Evolutionary conservation across 2,329 filamentous ascomycete species (phyloP).

Genomic region (Phaeosphaeria sp.): DNA sequence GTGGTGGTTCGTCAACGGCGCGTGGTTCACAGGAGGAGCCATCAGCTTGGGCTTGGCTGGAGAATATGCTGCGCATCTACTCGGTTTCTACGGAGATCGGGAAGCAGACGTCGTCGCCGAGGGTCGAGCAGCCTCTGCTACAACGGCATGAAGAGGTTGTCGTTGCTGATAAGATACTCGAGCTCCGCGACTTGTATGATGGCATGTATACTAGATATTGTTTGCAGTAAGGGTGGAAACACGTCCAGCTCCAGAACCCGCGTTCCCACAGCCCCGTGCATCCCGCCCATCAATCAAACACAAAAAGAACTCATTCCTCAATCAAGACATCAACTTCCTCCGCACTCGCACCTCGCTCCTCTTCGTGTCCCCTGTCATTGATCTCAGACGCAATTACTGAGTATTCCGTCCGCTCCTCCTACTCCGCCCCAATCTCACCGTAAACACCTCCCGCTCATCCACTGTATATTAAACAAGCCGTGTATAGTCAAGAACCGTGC

Average conservation of each 20-base stretch:
- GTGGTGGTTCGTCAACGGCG: constrained; percentile 70
- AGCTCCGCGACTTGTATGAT: too few species aligned
- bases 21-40: constrained; percentile 66
- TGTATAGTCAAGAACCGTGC: too few species aligned
- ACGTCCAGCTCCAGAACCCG: too few species aligned
- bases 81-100: constrained; percentile 31
- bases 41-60: constrained; percentile 62
- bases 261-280: too few species aligned
- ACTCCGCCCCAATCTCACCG: neutral
- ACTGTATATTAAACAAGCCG: too few species aligned
- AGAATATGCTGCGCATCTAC: constrained; percentile 55
- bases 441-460: neutral
- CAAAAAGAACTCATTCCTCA: neutral
- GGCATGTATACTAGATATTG: too few species aligned
- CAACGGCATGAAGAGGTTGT: neutral
- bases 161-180: neutral
- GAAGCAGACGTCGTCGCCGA: constrained; percentile 2
- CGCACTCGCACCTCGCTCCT: neutral
- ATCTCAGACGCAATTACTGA: neutral
- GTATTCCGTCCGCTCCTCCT: neutral
- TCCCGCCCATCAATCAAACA: neutral
- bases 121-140: neutral
- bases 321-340: neutral
- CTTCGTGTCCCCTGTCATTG: neutral
- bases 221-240: too few species aligned